Evolutionary conservation across 768 basidiomycete species (phyloP).

Genomic region (Termitomyces sp.): DNA sequence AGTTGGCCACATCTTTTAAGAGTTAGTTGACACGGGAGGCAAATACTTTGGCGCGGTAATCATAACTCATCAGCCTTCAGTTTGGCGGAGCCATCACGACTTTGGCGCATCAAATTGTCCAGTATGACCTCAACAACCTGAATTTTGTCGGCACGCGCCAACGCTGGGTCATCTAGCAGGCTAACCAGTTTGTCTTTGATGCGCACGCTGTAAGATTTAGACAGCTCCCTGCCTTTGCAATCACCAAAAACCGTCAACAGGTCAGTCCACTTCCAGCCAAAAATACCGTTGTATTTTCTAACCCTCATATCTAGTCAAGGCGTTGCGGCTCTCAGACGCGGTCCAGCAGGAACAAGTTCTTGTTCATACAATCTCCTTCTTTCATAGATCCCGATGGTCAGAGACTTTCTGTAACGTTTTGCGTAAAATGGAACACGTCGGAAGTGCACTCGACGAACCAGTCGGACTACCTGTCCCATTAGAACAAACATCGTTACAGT

Average conservation of each 20-base stretch:
- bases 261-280: constrained; percentile 70
- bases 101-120: constrained; percentile 69
- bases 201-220: constrained; percentile 60
- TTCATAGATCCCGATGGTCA: too few species aligned
- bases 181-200: constrained; percentile 61
- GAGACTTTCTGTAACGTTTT: too few species aligned
- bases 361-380: too few species aligned
- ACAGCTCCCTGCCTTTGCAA: constrained; percentile 35
- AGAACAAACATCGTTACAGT: too few species aligned
- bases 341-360: too few species aligned
- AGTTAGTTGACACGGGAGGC: too few species aligned
- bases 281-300: constrained; percentile 85
- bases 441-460: too few species aligned
- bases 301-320: neutral
- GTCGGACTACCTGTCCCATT: too few species aligned
- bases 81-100: constrained; percentile 44
- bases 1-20: too few species aligned
- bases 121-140: constrained; percentile 82
- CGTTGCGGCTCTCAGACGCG: too few species aligned
- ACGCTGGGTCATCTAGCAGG: constrained; percentile 59
- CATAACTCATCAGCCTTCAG: constrained; percentile 37
- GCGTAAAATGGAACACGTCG: too few species aligned
- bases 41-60: too few species aligned
- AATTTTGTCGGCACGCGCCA: constrained; percentile 59
- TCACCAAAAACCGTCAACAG: constrained; percentile 58